A percentile compares a stretch with the other conserved stretches of the same genome.
Evolutionary conservation across 2,329 filamentous ascomycete genomes (phyloP).

Genomic region (Rhynchosporium secalis): DNA sequence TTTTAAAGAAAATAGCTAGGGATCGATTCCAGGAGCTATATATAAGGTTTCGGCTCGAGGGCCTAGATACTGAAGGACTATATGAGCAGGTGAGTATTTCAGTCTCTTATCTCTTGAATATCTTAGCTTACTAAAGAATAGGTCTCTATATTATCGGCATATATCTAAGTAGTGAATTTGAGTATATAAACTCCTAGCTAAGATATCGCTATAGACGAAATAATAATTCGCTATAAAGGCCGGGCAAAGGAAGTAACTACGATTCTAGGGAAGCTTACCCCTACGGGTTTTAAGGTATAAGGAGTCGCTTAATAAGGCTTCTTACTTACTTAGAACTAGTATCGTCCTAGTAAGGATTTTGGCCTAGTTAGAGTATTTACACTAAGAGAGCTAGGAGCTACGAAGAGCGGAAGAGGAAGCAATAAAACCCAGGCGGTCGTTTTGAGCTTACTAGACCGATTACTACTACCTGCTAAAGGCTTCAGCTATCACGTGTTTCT

Average conservation of each 20-base stretch:
- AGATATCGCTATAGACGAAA: not conserved
- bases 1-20: no score
- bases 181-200: not conserved
- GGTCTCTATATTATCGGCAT: not conserved
- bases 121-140: not conserved
- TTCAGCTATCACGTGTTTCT: not conserved
- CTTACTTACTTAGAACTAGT: not conserved
- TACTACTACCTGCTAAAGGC: not conserved
- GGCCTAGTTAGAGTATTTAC: not conserved
- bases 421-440: not conserved
- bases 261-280: not conserved
- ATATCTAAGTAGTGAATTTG: not conserved
- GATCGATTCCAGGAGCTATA: no score
- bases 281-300: not conserved
- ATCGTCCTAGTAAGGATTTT: not conserved
- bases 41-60: no score
- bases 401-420: not conserved
- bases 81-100: constrained; percentile 1
- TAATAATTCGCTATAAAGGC: not conserved
- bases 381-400: not conserved
- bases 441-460: not conserved
- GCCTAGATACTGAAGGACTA: not conserved
- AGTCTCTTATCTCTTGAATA: not conserved
- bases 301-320: not conserved
- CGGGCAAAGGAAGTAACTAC: not conserved